Evolutionary conservation across 352 stramenopile genomes (phyloP).

Genomic region (Phytophthora tubulina): DNA sequence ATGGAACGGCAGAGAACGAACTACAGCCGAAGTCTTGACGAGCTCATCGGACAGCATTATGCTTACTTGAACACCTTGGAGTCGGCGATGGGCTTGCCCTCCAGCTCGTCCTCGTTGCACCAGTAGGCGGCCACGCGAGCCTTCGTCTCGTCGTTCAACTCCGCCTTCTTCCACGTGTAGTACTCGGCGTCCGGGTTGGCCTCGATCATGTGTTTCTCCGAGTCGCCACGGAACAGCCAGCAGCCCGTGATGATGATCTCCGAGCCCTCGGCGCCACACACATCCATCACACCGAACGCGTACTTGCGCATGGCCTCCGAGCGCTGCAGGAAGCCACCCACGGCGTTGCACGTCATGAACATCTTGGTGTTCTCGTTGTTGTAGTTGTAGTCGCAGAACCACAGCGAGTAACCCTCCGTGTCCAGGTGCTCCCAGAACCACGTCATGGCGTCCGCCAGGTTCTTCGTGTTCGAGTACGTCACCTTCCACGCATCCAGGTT

Average conservation of each 20-base stretch:
- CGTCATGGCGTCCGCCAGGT: conserved; percentile 88
- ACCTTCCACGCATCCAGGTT: conserved; percentile 94
- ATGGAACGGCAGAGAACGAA: neutral
- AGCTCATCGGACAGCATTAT: conserved; percentile 9
- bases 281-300: conserved; percentile 91
- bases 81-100: conserved; percentile 91
- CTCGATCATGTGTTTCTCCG: conserved; percentile 88
- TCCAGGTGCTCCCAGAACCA: conserved; percentile 94
- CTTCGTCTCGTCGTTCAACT: conserved; percentile 80
- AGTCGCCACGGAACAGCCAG: conserved; percentile 93
- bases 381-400: conserved; percentile 95
- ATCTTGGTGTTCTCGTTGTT: conserved; percentile 94
- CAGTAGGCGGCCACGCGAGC: conserved; percentile 88
- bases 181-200: conserved; percentile 94
- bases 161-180: conserved; percentile 92
- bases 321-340: conserved; percentile 93
- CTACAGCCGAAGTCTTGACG: neutral
- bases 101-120: conserved; percentile 89
- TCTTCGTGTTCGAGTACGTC: conserved; percentile 91
- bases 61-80: conserved; percentile 96
- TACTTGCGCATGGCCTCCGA: conserved; percentile 94
- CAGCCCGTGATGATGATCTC: conserved; percentile 91
- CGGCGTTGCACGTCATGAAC: conserved; percentile 95
- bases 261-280: conserved; percentile 66
- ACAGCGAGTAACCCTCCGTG: conserved; percentile 90